Evolutionary conservation across 1,284 basidiomycete species (phyloP).

Genomic region (Ceratobasidium papillatum): DNA sequence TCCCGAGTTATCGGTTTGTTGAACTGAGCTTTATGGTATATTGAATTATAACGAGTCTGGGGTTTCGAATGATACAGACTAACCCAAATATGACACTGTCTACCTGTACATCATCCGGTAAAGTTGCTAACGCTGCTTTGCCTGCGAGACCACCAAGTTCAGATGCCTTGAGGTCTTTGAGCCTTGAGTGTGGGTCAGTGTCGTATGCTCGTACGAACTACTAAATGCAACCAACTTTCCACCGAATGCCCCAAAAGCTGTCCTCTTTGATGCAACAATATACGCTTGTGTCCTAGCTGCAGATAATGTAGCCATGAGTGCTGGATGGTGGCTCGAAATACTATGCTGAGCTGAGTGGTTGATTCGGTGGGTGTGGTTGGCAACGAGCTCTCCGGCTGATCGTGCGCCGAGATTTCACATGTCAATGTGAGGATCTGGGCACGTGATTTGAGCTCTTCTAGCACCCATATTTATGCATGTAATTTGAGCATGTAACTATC

Average conservation of each 20-base stretch:
- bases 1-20: constrained; percentile 57
- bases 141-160: constrained; percentile 60
- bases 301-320: constrained; percentile 7
- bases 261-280: constrained; percentile 57
- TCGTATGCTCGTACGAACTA: neutral
- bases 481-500: too few relatives aligned
- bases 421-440: neutral
- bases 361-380: neutral
- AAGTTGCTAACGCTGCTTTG: constrained; percentile 59
- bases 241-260: constrained; percentile 62
- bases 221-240: constrained; percentile 52
- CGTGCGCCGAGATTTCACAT: neutral
- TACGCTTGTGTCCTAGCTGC: constrained; percentile 47
- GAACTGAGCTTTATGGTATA: constrained; percentile 49
- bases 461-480: too few relatives aligned
- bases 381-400: neutral
- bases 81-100: constrained; percentile 59
- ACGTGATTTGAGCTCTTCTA: too few relatives aligned
- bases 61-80: constrained; percentile 35
- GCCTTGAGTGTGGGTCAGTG: constrained; percentile 43
- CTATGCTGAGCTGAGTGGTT: too few relatives aligned
- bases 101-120: constrained; percentile 55
- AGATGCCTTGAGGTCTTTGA: constrained; percentile 55
- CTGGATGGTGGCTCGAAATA: neutral
- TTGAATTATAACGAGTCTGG: neutral